Base-by-base conservation (phyloP, 2,329 filamentous ascomycete species). In the Peltaster fructicola region DNA sequence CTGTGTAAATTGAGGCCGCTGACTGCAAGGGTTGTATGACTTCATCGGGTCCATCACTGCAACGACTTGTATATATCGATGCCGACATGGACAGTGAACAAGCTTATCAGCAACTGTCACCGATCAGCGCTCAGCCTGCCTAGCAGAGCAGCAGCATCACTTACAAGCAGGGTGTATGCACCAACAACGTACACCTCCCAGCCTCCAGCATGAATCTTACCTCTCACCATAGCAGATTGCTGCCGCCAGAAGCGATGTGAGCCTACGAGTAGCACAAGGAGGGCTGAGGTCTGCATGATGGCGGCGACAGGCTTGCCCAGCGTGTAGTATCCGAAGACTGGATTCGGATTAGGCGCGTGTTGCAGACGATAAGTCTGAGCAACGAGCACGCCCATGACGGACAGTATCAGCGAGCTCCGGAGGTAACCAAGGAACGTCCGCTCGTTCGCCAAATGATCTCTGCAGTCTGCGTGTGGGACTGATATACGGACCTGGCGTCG, bases 371-470 rank as follows among this genome's bases (percentile, higher is more conserved):
- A 78, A 6, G 81, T 60, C 41, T 81, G 75, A 0, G 73, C 68
- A 14, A 74, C 61, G 3, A 68, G 38, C 3, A 74, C 65, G 10
- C 73, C 73, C 11, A 70, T 53, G 51, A 78, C 72, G 8, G 73
- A 69, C 18, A 80, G 56, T n/a, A 65, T 59, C 17, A 76, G 50
- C 0, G 72, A 77, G 2, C 74, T 81, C 11, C 75, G 65, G 15
- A 80, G 59, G 45, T 80, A 81, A 15, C 63, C 72, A 10, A 82
- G 63, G 42, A 73, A 82, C 10, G 75, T 82, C 29, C 75, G 59
- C 49, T 82, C 74, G 27, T 80, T 63, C 17, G 76, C 75, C 80
- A 71, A 38, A 45, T 69, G 63, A 39, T 70, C 65, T 43, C 65
- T 51, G 35, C 58, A 59, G 23, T 53, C 44, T 14, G 53, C 50